Conservation (phyloP, 2,329 filamentous ascomycete genomes). For the Epichloe gansuensis region DNA sequence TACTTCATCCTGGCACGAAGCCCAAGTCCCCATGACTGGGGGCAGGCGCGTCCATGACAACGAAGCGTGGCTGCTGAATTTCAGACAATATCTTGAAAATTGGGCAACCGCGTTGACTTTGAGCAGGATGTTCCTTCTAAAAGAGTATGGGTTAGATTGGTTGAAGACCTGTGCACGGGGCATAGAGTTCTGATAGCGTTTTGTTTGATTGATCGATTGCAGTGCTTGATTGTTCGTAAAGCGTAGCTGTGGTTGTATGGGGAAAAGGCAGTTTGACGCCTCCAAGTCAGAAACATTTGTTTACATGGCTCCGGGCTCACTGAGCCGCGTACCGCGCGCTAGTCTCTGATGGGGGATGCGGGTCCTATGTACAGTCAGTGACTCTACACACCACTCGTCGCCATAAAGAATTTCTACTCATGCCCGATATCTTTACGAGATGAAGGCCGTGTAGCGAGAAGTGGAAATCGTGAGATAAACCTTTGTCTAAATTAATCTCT, state of each 20-base stretch:
- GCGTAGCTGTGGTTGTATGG: slow-evolving; percentile 2
- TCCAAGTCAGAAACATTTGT: slow-evolving; percentile 3
- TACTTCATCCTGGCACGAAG: slow-evolving; percentile 8
- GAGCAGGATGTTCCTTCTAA: neutral
- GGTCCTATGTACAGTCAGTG: neutral
- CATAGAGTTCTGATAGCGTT: slow-evolving; percentile 4
- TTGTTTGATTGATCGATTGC: slow-evolving; percentile 1
- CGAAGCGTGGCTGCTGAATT: slow-evolving; percentile 4
- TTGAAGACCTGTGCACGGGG: slow-evolving; percentile 1
- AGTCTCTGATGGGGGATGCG: neutral
- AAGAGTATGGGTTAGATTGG: neutral
- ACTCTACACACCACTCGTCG: no score
- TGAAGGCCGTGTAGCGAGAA: no score
- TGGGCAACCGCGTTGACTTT: slow-evolving; percentile 5
- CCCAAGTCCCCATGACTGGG: slow-evolving; percentile 9
- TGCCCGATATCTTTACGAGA: no score
- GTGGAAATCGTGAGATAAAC: no score
- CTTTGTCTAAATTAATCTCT: no score
- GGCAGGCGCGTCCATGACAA: slow-evolving; percentile 10
- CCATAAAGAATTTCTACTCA: no score
- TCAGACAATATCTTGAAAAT: slow-evolving; percentile 3
- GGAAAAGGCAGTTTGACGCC: neutral
- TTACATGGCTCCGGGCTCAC: neutral
- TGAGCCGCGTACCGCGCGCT: slow-evolving; percentile 1
- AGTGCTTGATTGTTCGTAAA: slow-evolving; percentile 1